Evolutionary conservation across 257 asterid species (phyloP), one percentile per base, ranked within the genome.

Genomic region (Ocimum tenuiflorum): DNA sequence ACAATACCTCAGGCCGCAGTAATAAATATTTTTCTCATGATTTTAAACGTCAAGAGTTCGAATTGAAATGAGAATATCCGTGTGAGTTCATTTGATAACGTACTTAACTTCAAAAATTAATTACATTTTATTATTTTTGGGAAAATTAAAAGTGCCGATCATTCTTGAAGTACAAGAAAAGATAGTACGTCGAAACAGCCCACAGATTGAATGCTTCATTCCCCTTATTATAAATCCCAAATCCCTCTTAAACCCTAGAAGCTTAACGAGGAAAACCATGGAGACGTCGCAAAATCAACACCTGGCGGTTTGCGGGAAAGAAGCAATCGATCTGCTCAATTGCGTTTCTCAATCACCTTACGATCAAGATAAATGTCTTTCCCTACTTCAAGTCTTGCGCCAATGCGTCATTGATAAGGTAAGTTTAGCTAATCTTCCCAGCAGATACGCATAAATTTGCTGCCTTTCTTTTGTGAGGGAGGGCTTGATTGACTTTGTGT

Each of bases 241-340:
- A 56, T 6, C 29, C 17, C 33, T 54, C 71, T 67, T 52, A 78
- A 78, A 73, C 78, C 78, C 78, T 78, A 70, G 73, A 59, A 38
- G 23, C 18, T 24, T 6, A 55, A 69, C 6, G 4, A 23, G 27
- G 45, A 14, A 67, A 59, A 13, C 39, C 19, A 85, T 82, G 91
- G 86, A 78, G 22, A 13, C 79, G 19, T 56, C 84, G 38, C 79
- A 64, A 69, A 73, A 68, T 71, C 72, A 71, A 13, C 77, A 79
- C 68, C 84, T 80, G 60, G 83, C 89, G 8, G 81, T 79, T 0
- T 91, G 96, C 65, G 94, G 86, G 0, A 73, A 81, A 72, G 88
- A 91, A 69, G 85, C 95, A 7, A 72, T 88, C 29, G 84, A 83
- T 79, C 85, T 91, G 52, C 95, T 91, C 76, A 91, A 88, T 64